phyloP scores from a whole-genome alignment of 2,329 filamentous ascomycete species.

The Cercospora sp. region DNA sequence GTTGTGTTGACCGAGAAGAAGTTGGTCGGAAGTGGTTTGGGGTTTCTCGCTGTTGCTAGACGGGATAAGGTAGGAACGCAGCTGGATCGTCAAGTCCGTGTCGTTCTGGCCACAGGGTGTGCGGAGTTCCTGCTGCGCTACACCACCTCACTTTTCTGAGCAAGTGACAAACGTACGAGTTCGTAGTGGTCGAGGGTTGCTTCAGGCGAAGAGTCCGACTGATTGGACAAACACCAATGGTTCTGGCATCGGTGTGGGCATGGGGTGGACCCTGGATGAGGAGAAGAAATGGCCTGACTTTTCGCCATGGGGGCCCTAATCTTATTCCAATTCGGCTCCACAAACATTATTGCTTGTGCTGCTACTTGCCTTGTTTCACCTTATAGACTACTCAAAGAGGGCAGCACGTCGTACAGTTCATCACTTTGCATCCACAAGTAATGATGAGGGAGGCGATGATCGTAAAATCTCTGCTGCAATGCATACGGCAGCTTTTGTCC shows the following conservation, averaged over 20 bases:
- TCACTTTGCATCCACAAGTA: not conserved
- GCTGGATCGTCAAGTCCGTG: not conserved
- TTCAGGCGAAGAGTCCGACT: not conserved
- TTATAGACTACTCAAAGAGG: not conserved
- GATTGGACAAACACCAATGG: not conserved
- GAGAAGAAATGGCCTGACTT: constrained; percentile 10
- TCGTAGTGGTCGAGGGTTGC: not conserved
- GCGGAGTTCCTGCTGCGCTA: not conserved
- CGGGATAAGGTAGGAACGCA: not conserved
- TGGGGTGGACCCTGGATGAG: constrained; percentile 5
- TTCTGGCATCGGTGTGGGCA: not conserved
- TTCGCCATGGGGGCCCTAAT: not conserved
- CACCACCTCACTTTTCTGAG: not conserved
- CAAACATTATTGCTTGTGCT: not conserved
- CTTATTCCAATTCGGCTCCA: not conserved
- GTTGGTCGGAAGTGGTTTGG: not conserved
- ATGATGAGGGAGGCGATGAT: not conserved
- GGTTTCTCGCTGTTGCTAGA: not conserved
- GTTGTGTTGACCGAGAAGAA: not conserved
- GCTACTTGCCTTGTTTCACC: not conserved
- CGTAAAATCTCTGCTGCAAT: not conserved
- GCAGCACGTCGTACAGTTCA: not conserved
- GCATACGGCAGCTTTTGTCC: not conserved
- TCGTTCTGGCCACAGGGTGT: not conserved
- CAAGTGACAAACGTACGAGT: not conserved